Conservation (phyloP, 2,329 filamentous ascomycete genomes). For the Diaporthe velutina region DNA sequence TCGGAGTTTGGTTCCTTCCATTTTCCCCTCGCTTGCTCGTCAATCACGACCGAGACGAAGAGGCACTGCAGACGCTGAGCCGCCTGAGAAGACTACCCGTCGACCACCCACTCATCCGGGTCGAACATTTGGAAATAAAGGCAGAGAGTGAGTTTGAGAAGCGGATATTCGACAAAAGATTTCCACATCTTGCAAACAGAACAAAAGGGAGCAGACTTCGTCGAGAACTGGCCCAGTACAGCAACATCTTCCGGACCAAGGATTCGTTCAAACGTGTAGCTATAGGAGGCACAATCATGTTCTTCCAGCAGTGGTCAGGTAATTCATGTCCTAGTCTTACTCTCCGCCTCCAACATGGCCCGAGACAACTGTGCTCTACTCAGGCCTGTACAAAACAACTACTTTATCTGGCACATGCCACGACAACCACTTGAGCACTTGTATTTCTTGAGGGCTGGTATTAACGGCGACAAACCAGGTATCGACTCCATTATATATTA, state of each 20-base stretch:
- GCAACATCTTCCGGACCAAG: slow-evolving; percentile 45
- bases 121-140: slow-evolving; percentile 25
- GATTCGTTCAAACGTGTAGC: slow-evolving; percentile 34
- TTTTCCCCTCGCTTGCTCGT: slow-evolving; percentile 64
- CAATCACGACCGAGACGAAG: slow-evolving; percentile 46
- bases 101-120: background rate
- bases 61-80: background rate
- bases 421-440: background rate
- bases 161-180: slow-evolving; percentile 50
- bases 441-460: too few species aligned
- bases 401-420: background rate
- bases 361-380: background rate
- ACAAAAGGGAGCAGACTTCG: slow-evolving; percentile 53
- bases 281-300: slow-evolving; percentile 45
- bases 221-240: slow-evolving; percentile 52
- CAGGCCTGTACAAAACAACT: background rate
- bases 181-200: slow-evolving; percentile 57
- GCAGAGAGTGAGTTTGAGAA: slow-evolving; percentile 7
- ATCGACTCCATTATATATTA: slow-evolving; percentile 64
- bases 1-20: slow-evolving; percentile 54
- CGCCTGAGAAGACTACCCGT: background rate
- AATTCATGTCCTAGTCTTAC: background rate
- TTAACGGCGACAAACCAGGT: slow-evolving; percentile 43
- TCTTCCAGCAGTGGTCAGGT: slow-evolving; percentile 30
- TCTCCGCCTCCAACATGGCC: background rate